phyloP scores from a whole-genome alignment of 2,329 filamentous ascomycete genomes.

The Aureobasidium musti region DNA sequence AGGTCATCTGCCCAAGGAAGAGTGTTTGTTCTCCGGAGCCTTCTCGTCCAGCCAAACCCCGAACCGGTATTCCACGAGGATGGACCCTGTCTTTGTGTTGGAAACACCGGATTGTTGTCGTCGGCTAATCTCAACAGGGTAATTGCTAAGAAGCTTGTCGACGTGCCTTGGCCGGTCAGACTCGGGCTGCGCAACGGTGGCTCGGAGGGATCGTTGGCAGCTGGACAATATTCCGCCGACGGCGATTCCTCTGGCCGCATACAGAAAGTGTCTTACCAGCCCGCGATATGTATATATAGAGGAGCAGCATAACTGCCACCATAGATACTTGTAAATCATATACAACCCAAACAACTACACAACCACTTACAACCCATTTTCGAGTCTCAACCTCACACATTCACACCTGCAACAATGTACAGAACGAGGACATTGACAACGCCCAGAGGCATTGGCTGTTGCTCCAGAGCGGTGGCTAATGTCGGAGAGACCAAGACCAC shows the following conservation, averaged over 20 bases:
- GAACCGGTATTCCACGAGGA: constrained; percentile 14
- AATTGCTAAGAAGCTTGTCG: neutral
- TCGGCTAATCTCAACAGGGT: neutral
- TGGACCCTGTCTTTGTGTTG: neutral
- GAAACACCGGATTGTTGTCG: constrained; percentile 15
- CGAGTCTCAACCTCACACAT: neutral
- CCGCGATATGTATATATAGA: constrained; percentile 9
- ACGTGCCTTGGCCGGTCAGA: constrained; percentile 20
- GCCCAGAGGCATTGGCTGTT: constrained; percentile 14
- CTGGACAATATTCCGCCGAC: constrained; percentile 19
- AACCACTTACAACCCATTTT: neutral
- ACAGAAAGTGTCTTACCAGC: neutral
- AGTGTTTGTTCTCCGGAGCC: neutral
- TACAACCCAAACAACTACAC: neutral
- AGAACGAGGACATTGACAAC: constrained; percentile 34
- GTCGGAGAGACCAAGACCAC: neutral
- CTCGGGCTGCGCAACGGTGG: constrained; percentile 8
- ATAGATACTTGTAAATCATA: neutral
- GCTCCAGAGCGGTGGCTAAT: constrained; percentile 6
- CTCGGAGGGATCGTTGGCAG: constrained; percentile 2
- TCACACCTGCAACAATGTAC: constrained; percentile 34
- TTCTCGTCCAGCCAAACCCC: constrained; percentile 23
- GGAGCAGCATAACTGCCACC: constrained; percentile 5
- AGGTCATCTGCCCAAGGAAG: constrained; percentile 8
- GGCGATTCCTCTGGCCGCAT: neutral